A percentile compares a stretch with the other conserved stretches of the same genome.
These are phyloP conservation scores for Vanrija pseudolonga DNA, from an alignment of 1,284 basidiomycete species.

Conservation along the genomic window DNA sequence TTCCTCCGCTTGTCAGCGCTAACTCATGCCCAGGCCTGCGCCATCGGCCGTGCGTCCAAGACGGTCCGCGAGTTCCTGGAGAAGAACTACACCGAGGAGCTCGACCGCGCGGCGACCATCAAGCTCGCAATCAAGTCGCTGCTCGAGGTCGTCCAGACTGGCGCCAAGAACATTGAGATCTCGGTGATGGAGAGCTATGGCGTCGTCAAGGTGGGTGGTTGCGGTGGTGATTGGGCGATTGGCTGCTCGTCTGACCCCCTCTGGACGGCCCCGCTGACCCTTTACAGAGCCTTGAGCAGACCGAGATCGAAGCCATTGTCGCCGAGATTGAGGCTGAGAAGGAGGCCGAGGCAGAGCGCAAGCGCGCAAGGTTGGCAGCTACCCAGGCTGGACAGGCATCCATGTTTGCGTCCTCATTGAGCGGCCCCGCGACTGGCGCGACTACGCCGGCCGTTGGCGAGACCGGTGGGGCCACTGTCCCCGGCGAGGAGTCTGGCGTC, in stretches of 20 bases:
- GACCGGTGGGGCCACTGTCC: conserved; percentile 28
- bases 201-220: conserved; percentile 70
- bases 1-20: not conserved
- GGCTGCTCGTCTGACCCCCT: not conserved
- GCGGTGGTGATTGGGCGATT: not conserved
- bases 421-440: conserved; percentile 21
- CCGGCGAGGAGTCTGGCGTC: conserved; percentile 39
- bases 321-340: conserved; percentile 90
- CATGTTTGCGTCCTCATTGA: conserved; percentile 35
- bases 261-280: conserved; percentile 11
- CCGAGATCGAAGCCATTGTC: conserved; percentile 87
- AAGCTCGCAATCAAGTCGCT: conserved; percentile 94
- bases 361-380: conserved; percentile 69
- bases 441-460: conserved; percentile 20
- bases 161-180: conserved; percentile 98
- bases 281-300: conserved; percentile 70
- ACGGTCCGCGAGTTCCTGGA: conserved; percentile 98
- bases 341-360: conserved; percentile 89
- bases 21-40: conserved; percentile 67
- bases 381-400: conserved; percentile 53
- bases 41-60: conserved; percentile 95
- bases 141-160: conserved; percentile 97
- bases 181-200: conserved; percentile 93
- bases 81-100: conserved; percentile 93
- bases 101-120: conserved; percentile 82